Percentiles rank a stretch among this genome's conserved stretches.
phyloP scores from a whole-genome alignment of 352 stramenopile species.

The Globisporangium nunn region DNA sequence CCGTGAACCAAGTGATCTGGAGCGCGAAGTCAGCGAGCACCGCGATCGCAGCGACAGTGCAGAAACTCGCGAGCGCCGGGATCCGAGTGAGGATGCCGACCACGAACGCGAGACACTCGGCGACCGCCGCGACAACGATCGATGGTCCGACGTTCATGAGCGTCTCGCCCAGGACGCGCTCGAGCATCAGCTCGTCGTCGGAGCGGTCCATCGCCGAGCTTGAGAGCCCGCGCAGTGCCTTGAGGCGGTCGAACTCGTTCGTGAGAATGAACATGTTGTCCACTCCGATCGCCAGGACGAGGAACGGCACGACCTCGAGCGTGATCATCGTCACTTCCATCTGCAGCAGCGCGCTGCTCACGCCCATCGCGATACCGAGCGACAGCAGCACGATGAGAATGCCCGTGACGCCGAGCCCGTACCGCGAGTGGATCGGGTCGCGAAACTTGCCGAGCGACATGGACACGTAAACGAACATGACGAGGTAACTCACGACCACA shows the following conservation, averaged over 20 bases:
- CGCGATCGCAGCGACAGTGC: conserved; percentile 73
- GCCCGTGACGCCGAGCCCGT: conserved; percentile 69
- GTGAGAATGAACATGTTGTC: conserved; percentile 93
- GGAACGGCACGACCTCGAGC: conserved; percentile 87
- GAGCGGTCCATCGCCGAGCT: conserved; percentile 18
- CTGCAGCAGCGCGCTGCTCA: conserved; percentile 51
- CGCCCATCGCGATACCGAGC: conserved; percentile 64
- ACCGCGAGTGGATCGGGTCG: conserved; percentile 68
- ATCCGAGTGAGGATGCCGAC: conserved; percentile 83
- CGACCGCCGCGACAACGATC: conserved; percentile 79
- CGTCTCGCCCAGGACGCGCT: conserved; percentile 66
- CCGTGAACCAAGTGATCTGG: conserved; percentile 86
- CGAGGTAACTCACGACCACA: conserved; percentile 79
- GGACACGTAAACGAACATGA: conserved; percentile 90
- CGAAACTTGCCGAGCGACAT: conserved; percentile 70
- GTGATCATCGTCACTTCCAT: conserved; percentile 90
- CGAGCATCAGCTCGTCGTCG: conserved; percentile 39
- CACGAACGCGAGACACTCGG: conserved; percentile 76
- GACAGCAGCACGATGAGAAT: conserved; percentile 84
- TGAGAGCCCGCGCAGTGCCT: conserved; percentile 31
- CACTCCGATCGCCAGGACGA: conserved; percentile 88
- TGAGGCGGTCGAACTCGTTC: conserved; percentile 78
- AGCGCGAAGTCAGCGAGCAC: conserved; percentile 76
- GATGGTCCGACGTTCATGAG: conserved; percentile 80
- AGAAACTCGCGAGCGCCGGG: conserved; percentile 84